phyloP scores from a whole-genome alignment of 805 yeast species.

The Saturnispora bothae region DNA sequence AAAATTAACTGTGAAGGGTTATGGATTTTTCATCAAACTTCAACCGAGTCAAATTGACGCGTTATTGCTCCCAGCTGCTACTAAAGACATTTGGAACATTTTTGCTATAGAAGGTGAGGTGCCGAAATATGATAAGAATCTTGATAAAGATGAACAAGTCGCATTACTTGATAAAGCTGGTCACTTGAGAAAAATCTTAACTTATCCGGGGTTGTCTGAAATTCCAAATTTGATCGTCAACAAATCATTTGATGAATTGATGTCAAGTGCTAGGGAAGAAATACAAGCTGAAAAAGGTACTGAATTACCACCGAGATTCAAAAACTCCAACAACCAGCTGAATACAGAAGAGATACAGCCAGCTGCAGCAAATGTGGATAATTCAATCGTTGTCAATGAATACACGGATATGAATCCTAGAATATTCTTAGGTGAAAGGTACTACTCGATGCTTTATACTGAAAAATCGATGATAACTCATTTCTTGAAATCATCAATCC shows the following conservation, averaged over 20 bases:
- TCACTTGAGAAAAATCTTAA: neutral
- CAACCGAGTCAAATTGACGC: conserved; percentile 3
- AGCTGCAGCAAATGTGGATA: neutral
- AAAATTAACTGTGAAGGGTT: neutral
- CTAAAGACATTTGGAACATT: conserved; percentile 5
- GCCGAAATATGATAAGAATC: neutral
- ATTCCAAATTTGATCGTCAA: conserved; percentile 2
- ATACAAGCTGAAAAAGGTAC: neutral
- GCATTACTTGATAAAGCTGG: neutral
- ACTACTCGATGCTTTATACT: conserved; percentile 21
- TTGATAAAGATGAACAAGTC: neutral
- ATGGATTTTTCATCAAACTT: conserved; percentile 5
- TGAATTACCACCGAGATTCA: neutral
- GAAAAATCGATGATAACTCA: conserved; percentile 20
- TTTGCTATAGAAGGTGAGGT: conserved; percentile 3
- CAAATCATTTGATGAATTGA: conserved; percentile 2
- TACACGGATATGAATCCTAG: conserved; percentile 14
- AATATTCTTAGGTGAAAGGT: conserved; percentile 20
- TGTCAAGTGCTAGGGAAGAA: neutral
- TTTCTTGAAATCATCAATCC: conserved; percentile 24
- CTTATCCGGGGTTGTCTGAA: neutral
- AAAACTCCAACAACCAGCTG: neutral
- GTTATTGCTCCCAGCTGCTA: conserved; percentile 1
- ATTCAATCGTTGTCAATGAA: neutral
- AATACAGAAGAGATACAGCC: neutral